Conservation (phyloP, 305 asterid species). For the Solanum hybrid region DNA sequence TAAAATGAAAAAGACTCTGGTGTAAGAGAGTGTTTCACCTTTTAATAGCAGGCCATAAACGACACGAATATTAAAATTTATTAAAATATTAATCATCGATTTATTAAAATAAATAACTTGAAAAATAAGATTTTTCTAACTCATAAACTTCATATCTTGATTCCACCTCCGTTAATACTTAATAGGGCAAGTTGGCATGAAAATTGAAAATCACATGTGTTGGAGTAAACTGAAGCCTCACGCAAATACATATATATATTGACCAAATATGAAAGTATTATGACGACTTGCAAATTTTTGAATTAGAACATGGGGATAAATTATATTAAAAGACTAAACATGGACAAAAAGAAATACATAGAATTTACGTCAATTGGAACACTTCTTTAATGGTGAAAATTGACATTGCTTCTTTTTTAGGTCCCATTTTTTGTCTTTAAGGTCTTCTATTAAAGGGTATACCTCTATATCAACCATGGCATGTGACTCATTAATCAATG, state of each 20-base stretch:
- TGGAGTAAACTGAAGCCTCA: not conserved
- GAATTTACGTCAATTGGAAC: not conserved
- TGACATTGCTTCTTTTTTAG: not conserved
- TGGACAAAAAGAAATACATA: not conserved
- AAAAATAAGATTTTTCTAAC: not conserved
- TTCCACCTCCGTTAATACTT: not conserved
- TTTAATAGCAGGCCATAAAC: too few species aligned
- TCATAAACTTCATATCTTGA: not conserved
- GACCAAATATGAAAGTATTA: not conserved
- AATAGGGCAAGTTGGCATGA: not conserved
- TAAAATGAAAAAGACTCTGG: too few species aligned
- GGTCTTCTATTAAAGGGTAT: not conserved
- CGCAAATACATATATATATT: not conserved
- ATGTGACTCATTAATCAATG: not conserved
- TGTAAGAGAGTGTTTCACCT: too few species aligned
- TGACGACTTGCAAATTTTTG: not conserved
- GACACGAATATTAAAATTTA: too few species aligned
- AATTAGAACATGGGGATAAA: not conserved
- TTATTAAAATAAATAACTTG: not conserved
- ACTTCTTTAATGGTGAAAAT: not conserved
- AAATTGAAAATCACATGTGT: not conserved
- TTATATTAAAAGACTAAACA: not conserved
- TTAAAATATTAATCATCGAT: not conserved
- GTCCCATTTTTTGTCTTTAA: too few species aligned
- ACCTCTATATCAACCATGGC: not conserved